phyloP scores from a whole-genome alignment of 1,139 yeast species.

The Yamadazyma aaseri region DNA sequence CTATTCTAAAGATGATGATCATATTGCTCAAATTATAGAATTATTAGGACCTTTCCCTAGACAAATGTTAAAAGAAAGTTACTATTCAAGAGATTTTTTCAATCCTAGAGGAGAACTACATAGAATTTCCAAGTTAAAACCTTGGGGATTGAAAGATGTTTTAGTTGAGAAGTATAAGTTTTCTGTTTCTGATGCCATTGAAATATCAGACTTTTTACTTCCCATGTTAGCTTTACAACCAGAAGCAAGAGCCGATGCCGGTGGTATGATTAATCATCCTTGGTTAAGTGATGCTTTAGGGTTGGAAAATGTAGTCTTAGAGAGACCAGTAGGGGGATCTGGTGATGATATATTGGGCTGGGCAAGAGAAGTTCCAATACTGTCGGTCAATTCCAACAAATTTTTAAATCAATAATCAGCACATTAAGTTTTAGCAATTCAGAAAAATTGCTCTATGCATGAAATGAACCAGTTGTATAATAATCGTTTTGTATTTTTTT shows the following conservation, averaged over 20 bases:
- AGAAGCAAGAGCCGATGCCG: conserved; percentile 72
- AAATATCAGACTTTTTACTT: conserved; percentile 59
- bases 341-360: conserved; percentile 82
- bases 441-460: too few relatives aligned
- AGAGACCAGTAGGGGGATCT: conserved; percentile 58
- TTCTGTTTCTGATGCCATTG: conserved; percentile 50
- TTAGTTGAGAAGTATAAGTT: conserved; percentile 61
- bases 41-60: conserved; percentile 46
- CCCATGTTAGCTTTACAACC: conserved; percentile 79
- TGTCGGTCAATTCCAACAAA: conserved; percentile 10
- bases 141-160: conserved; percentile 50
- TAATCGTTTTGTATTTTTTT: conserved; percentile 2
- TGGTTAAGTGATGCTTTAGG: conserved; percentile 72
- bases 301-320: conserved; percentile 52
- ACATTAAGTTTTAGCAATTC: not conserved
- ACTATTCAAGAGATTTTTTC: conserved; percentile 44
- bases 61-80: conserved; percentile 42
- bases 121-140: conserved; percentile 53
- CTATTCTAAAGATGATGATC: conserved; percentile 50
- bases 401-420: conserved; percentile 9
- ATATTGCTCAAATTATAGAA: conserved; percentile 49
- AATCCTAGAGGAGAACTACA: conserved; percentile 54
- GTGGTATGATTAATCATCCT: conserved; percentile 74
- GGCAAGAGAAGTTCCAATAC: conserved; percentile 40
- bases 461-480: not conserved